Conservation (phyloP, 306 rosid genomes). For the Quercus mongolica region DNA sequence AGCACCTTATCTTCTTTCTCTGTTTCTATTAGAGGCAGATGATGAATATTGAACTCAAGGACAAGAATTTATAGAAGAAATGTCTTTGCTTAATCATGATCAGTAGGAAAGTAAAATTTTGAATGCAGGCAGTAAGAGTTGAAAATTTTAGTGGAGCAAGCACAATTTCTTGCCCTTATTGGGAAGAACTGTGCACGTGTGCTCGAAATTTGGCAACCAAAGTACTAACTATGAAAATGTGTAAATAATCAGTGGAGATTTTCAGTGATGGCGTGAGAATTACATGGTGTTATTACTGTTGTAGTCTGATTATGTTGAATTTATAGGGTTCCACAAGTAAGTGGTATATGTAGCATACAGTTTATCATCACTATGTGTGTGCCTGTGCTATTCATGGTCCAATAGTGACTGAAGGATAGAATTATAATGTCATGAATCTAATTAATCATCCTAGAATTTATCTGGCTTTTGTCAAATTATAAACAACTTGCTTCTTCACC, state of each 20-base stretch:
- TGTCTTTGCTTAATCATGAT: constrained; percentile 1
- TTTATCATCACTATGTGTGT: background rate
- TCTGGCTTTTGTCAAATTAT: background rate
- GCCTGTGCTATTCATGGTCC: background rate
- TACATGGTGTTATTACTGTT: too few relatives aligned
- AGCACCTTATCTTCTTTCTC: background rate
- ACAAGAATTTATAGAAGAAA: background rate
- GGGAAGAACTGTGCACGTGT: background rate
- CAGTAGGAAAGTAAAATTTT: background rate
- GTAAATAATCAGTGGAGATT: too few relatives aligned
- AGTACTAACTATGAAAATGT: too few relatives aligned
- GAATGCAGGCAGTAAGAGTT: background rate
- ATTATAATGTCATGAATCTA: background rate
- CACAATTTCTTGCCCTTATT: too few relatives aligned
- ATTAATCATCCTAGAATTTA: background rate
- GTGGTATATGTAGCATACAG: background rate
- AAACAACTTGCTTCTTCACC: too few relatives aligned
- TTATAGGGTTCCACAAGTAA: constrained; percentile 6
- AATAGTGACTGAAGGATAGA: background rate
- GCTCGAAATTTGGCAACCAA: background rate
- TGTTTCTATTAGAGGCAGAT: background rate
- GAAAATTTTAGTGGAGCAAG: background rate
- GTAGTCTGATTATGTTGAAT: background rate
- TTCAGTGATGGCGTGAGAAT: too few relatives aligned
- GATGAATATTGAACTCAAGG: background rate